A percentile compares a stretch with the other conserved stretches of the same genome.
phyloP scores from a whole-genome alignment of 2,329 filamentous ascomycete genomes.

The Pseudogymnoascus sp. region DNA sequence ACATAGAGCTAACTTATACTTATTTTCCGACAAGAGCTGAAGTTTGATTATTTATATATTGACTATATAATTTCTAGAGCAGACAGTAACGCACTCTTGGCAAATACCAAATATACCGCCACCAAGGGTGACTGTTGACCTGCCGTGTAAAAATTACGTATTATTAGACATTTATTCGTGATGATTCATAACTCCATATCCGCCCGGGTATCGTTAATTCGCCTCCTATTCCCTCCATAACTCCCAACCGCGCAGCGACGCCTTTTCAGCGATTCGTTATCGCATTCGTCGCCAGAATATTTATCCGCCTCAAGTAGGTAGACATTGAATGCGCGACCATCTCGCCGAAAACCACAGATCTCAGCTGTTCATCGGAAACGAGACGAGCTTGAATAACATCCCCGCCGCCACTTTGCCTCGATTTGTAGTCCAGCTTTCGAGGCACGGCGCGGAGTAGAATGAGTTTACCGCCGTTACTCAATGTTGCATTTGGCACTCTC shows the following conservation, averaged over 20 bases:
- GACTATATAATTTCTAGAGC: not conserved
- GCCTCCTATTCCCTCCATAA: not conserved
- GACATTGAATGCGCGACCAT: conserved; percentile 75
- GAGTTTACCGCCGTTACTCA: conserved; percentile 65
- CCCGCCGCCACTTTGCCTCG: conserved; percentile 41
- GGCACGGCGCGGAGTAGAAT: conserved; percentile 56
- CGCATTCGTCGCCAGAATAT: conserved; percentile 63
- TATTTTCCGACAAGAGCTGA: not conserved
- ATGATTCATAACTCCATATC: conserved; percentile 5
- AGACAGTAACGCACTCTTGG: not conserved
- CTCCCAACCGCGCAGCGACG: not conserved
- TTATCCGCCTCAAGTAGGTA: conserved; percentile 66
- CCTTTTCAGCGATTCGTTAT: not conserved
- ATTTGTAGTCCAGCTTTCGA: conserved; percentile 40
- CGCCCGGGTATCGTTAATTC: conserved; percentile 5
- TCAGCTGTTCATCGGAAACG: conserved; percentile 60
- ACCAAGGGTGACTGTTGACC: not conserved
- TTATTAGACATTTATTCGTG: not conserved
- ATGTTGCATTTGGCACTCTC: conserved; percentile 57
- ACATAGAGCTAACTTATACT: not conserved
- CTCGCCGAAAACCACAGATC: conserved; percentile 72
- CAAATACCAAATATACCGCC: not conserved
- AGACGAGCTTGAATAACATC: conserved; percentile 64
- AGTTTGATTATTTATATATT: not conserved
- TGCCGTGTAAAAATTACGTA: not conserved